Conservation (phyloP, 164 flowering plant species). For the Euptelea pleiosperma region DNA sequence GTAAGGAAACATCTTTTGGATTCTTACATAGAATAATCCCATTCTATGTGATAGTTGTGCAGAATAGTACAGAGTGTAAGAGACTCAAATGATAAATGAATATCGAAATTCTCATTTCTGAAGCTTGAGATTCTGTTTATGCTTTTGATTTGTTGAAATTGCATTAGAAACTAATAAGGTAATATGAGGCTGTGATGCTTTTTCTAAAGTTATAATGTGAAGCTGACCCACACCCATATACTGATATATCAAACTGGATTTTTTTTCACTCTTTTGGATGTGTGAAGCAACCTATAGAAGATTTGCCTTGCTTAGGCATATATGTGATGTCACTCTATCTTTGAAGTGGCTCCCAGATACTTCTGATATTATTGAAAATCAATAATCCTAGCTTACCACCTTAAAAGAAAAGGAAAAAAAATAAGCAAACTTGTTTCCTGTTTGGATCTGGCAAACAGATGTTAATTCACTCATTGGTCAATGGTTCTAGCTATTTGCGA, state of each 20-base stretch:
- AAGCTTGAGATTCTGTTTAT: not conserved
- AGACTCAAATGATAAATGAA: not conserved
- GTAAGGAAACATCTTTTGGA: constrained; percentile 28
- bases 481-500: no score
- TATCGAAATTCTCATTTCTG: not conserved
- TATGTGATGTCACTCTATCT: no score
- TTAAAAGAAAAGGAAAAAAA: no score
- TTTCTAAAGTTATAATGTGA: not conserved
- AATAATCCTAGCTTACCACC: not conserved
- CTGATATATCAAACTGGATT: not conserved
- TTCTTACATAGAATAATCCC: constrained; percentile 21
- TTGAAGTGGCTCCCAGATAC: no score
- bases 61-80: constrained; percentile 13
- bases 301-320: no score
- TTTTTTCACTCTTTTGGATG: not conserved
- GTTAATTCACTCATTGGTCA: no score
- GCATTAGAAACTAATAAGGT: not conserved
- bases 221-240: not conserved
- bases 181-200: not conserved
- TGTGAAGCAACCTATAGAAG: no score
- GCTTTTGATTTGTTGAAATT: not conserved
- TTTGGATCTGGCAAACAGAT: no score
- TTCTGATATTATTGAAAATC: no score
- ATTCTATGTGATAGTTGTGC: constrained; percentile 8
- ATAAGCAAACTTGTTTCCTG: no score